Evolutionary conservation across 2,329 filamentous ascomycete genomes (phyloP), one percentile per base, ranked within the genome.

Genomic region (Trichoderma pleuroti): DNA sequence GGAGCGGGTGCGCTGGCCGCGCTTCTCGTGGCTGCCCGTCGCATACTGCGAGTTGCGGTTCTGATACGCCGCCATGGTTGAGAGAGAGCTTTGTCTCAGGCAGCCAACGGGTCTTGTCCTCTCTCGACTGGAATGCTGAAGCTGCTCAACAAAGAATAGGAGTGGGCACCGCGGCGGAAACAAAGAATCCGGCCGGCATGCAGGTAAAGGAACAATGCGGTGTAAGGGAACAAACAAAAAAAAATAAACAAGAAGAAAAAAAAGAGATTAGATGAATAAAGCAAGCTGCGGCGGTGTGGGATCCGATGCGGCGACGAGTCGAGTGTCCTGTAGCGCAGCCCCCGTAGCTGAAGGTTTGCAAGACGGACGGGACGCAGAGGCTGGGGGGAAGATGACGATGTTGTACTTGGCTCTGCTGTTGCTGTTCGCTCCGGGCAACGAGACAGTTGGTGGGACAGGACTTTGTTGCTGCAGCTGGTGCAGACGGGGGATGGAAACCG

Each of bases 1-100:
- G 74, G 92, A 91, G 79, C 93, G 86, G 73, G 85, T 86, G 78
- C 86, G 86, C 74, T 85, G 83, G 76, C 84, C 82, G 76, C 82
- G 82, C 75, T 82, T 82, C 74, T 80, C 78, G 76, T 76, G 75
- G 78, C 74, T 75, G 78, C 76, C 72, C 78, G 77, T 75, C 79
- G 72, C 77, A 81, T 86, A 85, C 79, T 87, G 83, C 63, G 86
- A 87, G 78, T 83, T 86, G 81, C 86, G 86, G 75, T 86, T 84
- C 74, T 87, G 84, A 74, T 84, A 80, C 74, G 85, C 84, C 78
- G 86, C 82, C 86, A 88, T 88, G 76, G 73, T 78, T 74, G 39
- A 42, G n/a, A 32, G 28, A 46, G 69, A 52, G 63, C 42, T 52
- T 52, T 71, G 60, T 46, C 24, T 57, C 69, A 49, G 68, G 68